Evolutionary conservation across 192 early-diverging fungal species (phyloP).

Genomic region (Backusella circina): DNA sequence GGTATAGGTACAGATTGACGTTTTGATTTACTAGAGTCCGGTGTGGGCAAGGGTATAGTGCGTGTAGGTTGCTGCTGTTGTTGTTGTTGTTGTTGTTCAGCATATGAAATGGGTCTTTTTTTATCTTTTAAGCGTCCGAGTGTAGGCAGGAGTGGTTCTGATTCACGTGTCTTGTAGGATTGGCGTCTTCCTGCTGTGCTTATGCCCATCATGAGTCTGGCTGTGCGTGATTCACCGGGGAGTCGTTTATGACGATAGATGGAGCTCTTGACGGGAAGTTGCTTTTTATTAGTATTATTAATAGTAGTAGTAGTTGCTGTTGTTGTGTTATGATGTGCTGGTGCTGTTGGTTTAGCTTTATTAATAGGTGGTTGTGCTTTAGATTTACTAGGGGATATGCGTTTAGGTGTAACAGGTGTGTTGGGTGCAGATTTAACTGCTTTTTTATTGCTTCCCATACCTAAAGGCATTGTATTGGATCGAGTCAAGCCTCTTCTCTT

Average conservation of each 20-base stretch:
- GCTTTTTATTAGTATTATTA: neutral
- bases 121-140: neutral
- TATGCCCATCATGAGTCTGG: constrained; percentile 23
- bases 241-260: constrained; percentile 20
- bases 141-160: neutral
- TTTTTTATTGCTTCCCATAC: neutral
- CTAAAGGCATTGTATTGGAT: constrained; percentile 6
- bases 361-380: neutral
- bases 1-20: constrained; percentile 16
- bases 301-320: neutral
- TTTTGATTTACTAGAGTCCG: neutral
- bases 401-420: neutral
- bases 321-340: neutral
- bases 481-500: neutral
- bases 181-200: constrained; percentile 9
- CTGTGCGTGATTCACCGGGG: constrained; percentile 17
- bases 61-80: neutral
- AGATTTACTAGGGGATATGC: neutral
- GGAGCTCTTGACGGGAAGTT: constrained; percentile 4
- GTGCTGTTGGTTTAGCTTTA: neutral
- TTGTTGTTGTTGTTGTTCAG: neutral
- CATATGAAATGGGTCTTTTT: constrained; percentile 12
- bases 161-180: neutral
- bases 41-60: neutral
- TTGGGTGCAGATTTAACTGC: neutral